These are phyloP conservation scores for Leccinum subgranulosum DNA, from an alignment of 768 basidiomycete species.

Conservation along the genomic window DNA sequence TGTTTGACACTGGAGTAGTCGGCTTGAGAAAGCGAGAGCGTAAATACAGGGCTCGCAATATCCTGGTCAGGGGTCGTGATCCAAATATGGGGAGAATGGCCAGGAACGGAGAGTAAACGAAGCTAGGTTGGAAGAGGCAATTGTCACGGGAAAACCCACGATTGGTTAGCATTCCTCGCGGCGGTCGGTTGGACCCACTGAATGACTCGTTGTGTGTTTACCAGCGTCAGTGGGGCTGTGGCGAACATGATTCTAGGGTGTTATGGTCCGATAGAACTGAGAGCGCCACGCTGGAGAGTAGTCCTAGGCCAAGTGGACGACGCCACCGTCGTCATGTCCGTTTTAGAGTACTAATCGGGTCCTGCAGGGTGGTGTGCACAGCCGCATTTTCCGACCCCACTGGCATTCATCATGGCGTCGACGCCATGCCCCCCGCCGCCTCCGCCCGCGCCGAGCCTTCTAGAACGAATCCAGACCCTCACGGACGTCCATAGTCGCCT, in stretches of 20 bases:
- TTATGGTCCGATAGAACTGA: neutral
- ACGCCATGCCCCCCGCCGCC: neutral
- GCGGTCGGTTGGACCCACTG: neutral
- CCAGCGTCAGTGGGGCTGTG: conserved; percentile 12
- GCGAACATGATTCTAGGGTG: neutral
- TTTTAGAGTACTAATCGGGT: neutral
- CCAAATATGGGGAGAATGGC: neutral
- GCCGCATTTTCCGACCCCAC: conserved; percentile 10
- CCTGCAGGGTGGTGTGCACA: conserved; percentile 10
- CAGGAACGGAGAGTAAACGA: conserved; percentile 2
- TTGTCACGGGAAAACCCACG: conserved; percentile 6
- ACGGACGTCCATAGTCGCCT: conserved; percentile 45
- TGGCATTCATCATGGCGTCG: conserved; percentile 1
- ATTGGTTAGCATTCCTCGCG: neutral
- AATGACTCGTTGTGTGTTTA: neutral
- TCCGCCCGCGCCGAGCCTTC: conserved; percentile 26
- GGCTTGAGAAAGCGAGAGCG: neutral
- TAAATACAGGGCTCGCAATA: neutral
- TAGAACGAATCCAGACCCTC: conserved; percentile 45
- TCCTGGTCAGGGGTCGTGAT: conserved; percentile 3
- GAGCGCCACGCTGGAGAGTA: conserved; percentile 11
- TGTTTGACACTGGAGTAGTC: neutral
- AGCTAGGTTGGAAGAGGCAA: conserved; percentile 3
- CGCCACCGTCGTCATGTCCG: conserved; percentile 7
- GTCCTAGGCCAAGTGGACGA: neutral